These are phyloP conservation scores for Yamadazyma sp. DNA, from an alignment of 1,139 yeast species.

Conservation along the genomic window DNA sequence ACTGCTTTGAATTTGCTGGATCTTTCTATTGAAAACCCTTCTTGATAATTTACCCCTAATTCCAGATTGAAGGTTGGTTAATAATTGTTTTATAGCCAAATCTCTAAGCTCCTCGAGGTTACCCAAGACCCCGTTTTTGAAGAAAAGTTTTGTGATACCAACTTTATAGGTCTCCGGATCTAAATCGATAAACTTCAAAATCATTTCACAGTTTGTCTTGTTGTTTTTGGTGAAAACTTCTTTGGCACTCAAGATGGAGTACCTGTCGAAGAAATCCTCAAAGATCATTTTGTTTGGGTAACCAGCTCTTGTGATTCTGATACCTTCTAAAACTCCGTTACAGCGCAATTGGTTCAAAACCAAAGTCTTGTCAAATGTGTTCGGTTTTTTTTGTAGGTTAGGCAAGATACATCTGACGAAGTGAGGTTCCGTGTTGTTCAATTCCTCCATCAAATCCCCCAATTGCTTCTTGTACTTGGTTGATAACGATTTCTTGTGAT, in stretches of 20 bases:
- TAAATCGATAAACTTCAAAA: constrained; percentile 60
- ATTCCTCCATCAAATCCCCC: constrained; percentile 65
- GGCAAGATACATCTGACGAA: constrained; percentile 96
- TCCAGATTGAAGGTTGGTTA: constrained; percentile 66
- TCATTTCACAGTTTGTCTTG: constrained; percentile 67
- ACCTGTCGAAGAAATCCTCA: constrained; percentile 74
- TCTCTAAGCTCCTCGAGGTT: constrained; percentile 80
- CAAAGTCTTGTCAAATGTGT: constrained; percentile 67
- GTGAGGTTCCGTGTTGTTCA: constrained; percentile 87
- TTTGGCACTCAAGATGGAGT: constrained; percentile 58
- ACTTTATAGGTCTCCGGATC: constrained; percentile 71
- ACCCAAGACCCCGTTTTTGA: constrained; percentile 93
- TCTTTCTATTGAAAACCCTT: constrained; percentile 44
- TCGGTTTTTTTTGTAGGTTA: constrained; percentile 71
- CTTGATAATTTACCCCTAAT: constrained; percentile 67
- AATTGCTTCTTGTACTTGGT: constrained; percentile 86
- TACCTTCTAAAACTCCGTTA: constrained; percentile 98
- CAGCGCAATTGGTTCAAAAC: constrained; percentile 91
- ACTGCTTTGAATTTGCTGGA: constrained; percentile 70
- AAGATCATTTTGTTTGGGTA: constrained; percentile 91
- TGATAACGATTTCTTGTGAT: constrained; percentile 73
- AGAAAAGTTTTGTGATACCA: constrained; percentile 84
- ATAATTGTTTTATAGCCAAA: constrained; percentile 52
- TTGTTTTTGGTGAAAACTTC: constrained; percentile 49
- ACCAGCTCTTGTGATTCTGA: constrained; percentile 94